Percentiles rank a stretch among this genome's conserved stretches.
Conservation (phyloP, 2,329 filamentous ascomycete species). For the Microcyclospora tardicrescens region DNA sequence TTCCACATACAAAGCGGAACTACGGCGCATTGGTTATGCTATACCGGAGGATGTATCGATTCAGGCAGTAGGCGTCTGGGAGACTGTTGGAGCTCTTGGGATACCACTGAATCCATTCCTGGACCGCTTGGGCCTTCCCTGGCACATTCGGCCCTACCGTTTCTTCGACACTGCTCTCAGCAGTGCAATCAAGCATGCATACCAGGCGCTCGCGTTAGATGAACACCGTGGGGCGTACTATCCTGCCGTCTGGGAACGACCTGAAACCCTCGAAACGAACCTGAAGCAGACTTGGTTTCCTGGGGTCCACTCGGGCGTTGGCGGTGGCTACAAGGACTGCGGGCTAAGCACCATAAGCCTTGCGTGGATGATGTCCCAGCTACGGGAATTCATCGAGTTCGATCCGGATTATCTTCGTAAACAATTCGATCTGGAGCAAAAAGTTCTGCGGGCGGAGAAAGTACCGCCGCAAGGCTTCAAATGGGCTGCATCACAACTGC, state of each 20-base stretch:
- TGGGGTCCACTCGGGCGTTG: slow-evolving; percentile 29
- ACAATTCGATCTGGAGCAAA: slow-evolving; percentile 12
- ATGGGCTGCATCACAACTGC: slow-evolving; percentile 6
- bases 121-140: slow-evolving; percentile 14
- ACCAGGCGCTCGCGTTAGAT: slow-evolving; percentile 29
- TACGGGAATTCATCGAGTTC: slow-evolving; percentile 31
- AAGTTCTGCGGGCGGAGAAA: slow-evolving; percentile 2
- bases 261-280: slow-evolving; percentile 20
- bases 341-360: slow-evolving; percentile 37
- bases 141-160: slow-evolving; percentile 21
- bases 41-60: slow-evolving; percentile 7
- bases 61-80: slow-evolving; percentile 29
- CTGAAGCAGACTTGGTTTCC: slow-evolving; percentile 34
- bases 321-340: slow-evolving; percentile 28
- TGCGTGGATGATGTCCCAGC: slow-evolving; percentile 42
- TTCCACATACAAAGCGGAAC: no score
- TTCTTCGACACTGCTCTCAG: slow-evolving; percentile 34
- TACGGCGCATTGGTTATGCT: no score
- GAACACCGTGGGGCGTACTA: slow-evolving; percentile 24
- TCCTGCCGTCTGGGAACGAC: slow-evolving; percentile 27
- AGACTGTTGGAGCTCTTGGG: slow-evolving; percentile 31
- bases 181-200: slow-evolving; percentile 24
- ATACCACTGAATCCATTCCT: slow-evolving; percentile 26
- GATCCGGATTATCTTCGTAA: slow-evolving; percentile 29
- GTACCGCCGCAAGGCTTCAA: slow-evolving; percentile 3